Evolutionary conservation across 768 basidiomycete genomes (phyloP), one percentile per base, ranked within the genome.

Genomic region (Amanita thiersii): DNA sequence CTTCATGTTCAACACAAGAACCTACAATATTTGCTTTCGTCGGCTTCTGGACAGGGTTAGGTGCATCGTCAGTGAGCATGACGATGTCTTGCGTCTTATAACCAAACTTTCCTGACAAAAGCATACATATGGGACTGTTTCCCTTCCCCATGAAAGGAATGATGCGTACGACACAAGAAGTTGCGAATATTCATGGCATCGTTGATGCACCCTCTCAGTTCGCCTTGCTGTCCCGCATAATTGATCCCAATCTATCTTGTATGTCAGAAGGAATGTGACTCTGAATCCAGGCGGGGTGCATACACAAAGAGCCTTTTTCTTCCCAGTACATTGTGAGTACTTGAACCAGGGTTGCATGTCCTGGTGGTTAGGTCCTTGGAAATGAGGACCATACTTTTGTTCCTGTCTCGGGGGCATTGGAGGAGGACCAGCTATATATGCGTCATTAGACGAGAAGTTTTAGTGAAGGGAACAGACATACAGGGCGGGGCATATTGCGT

Each of bases 281-380:
- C 20, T 43, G 4, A 38, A 19, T 31, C 3, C 7, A 26, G 31
- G 9, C 24, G 23, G 30, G 10, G 21, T 26, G 60, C 85, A 47
- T 59, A 92, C 88, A 44, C 83, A 84, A 8, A 98, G 69, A 0
- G 91, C 94, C 60, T 91, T 97, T 61, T 81, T 83, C 61, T 70
- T 79, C 21, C 91, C 88, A 14, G 65, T 88, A 55, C 93, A 96
- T 51, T 89, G 87, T 2, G 89, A 92, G 53, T 89, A 91, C 51
- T 86, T 81, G 66, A 89, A 92, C 59, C 61, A 86, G 2, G 75
- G 72, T 49, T 84, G 77, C 26, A 68, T 64, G 38, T 61, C 58
- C 24, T 66, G 65, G 31, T 71, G 64, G 14, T 71, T 62, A 2
- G 62, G 44, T 15, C 60, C 67, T 45, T 77, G 66, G 36, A 72